Conservation (phyloP, 1,284 basidiomycete genomes). For the Malassezia dermatis region DNA sequence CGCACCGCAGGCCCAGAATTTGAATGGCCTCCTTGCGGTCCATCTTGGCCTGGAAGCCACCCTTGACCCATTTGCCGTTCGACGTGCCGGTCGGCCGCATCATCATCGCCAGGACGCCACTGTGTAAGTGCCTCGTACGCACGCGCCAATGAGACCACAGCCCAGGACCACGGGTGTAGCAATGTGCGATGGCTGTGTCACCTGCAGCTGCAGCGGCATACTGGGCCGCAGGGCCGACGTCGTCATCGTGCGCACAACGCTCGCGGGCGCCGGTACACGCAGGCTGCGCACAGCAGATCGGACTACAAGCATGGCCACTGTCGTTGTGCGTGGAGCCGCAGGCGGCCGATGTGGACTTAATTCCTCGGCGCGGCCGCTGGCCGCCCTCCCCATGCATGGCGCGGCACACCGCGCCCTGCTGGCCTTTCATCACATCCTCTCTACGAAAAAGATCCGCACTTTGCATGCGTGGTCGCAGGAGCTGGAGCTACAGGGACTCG, state of each 20-base stretch:
- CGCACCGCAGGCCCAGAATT: conserved; percentile 64
- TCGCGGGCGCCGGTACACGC: background rate
- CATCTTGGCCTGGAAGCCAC: conserved; percentile 92
- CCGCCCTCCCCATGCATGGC: background rate
- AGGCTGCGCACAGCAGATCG: background rate
- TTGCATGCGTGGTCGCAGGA: conserved; percentile 16
- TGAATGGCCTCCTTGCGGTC: conserved; percentile 83
- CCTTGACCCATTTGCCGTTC: conserved; percentile 72
- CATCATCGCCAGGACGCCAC: conserved; percentile 33
- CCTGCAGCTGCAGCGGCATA: conserved; percentile 19
- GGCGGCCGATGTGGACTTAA: background rate
- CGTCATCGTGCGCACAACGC: conserved; percentile 11
- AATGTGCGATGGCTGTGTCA: conserved; percentile 23
- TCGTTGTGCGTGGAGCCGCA: background rate
- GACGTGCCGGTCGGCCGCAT: conserved; percentile 46
- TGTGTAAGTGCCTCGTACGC: conserved; percentile 8
- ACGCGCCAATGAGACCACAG: conserved; percentile 31
- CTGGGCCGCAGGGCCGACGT: conserved; percentile 24
- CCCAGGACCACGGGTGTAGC: conserved; percentile 36
- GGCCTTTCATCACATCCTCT: conserved; percentile 17
- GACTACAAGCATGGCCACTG: background rate
- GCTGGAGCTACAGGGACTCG: conserved; percentile 10
- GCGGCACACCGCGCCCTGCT: conserved; percentile 13
- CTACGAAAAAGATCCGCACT: conserved; percentile 7
- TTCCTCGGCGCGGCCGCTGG: background rate